phyloP scores from a whole-genome alignment of 2,329 filamentous ascomycete genomes.

The Cladophialophora carrionii region DNA sequence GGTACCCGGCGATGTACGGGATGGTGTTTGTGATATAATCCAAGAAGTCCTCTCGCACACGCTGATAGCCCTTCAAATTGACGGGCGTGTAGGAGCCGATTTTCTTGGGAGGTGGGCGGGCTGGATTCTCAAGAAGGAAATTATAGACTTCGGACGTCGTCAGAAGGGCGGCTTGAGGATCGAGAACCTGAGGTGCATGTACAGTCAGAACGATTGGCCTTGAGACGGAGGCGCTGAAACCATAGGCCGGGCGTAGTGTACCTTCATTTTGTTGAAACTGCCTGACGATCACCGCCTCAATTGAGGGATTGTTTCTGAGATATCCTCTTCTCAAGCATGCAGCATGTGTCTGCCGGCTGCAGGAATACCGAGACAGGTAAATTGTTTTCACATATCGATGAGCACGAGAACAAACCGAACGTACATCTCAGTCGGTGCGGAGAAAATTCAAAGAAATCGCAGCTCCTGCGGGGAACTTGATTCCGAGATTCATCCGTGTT shows the following conservation, averaged over 20 bases:
- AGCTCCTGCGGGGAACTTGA: neutral
- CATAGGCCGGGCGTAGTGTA: neutral
- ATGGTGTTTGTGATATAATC: slow-evolving; percentile 29
- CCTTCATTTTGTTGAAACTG: neutral
- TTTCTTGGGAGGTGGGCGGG: slow-evolving; percentile 39
- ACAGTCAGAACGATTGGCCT: neutral
- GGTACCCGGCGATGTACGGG: slow-evolving; percentile 34
- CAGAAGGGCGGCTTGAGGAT: slow-evolving; percentile 51
- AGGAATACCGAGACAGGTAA: neutral
- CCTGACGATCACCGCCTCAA: neutral
- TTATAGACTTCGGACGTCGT: slow-evolving; percentile 52
- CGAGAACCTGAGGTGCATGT: slow-evolving; percentile 44
- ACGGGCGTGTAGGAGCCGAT: slow-evolving; percentile 43
- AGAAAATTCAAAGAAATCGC: neutral
- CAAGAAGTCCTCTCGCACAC: slow-evolving; percentile 48
- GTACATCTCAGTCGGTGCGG: neutral
- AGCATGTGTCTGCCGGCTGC: neutral
- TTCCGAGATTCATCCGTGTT: neutral
- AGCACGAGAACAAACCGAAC: neutral
- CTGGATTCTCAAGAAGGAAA: slow-evolving; percentile 48
- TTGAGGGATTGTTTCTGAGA: neutral
- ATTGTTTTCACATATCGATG: neutral
- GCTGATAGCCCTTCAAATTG: slow-evolving; percentile 51
- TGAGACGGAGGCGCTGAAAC: neutral
- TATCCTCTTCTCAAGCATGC: neutral